phyloP scores from a whole-genome alignment of 371 early-diverging fungal species.

The Mortierella sp. region DNA sequence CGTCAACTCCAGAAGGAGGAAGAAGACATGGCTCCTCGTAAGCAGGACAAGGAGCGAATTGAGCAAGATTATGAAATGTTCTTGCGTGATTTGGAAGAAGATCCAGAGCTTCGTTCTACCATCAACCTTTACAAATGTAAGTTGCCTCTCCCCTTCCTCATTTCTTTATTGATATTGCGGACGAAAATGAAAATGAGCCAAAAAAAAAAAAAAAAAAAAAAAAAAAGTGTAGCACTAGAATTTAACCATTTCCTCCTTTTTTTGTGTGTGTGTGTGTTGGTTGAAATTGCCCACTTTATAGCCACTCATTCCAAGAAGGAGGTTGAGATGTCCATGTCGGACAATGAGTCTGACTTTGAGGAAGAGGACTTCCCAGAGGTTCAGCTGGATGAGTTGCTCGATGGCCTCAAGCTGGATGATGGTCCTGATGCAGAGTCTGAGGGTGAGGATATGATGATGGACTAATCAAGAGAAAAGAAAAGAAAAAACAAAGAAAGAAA shows the following conservation, averaged over 20 bases:
- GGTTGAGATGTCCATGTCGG: conserved; percentile 50
- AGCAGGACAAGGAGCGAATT: conserved; percentile 76
- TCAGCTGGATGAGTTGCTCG: conserved; percentile 89
- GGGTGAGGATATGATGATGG: conserved; percentile 49
- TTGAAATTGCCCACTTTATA: conserved; percentile 12
- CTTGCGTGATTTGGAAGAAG: conserved; percentile 96
- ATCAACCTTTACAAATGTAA: conserved; percentile 89
- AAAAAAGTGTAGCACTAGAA: no score
- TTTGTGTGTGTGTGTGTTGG: background rate
- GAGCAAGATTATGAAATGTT: conserved; percentile 89
- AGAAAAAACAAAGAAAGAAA: background rate
- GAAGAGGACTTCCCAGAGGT: conserved; percentile 93
- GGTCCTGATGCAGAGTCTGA: conserved; percentile 59
- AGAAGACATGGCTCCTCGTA: conserved; percentile 81
- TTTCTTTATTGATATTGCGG: background rate
- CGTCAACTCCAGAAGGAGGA: conserved; percentile 89
- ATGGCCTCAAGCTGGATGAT: conserved; percentile 80
- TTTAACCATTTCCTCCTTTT: no score
- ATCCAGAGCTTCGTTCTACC: conserved; percentile 92
- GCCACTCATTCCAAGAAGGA: conserved; percentile 43
- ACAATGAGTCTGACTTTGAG: conserved; percentile 59
- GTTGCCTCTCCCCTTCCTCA: background rate
- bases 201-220: no score
- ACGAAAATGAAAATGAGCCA: no score
- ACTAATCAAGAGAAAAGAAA: conserved; percentile 10